These are phyloP conservation scores for Sicyos baderoa DNA, from an alignment of 306 rosid species.

Conservation along the genomic window DNA sequence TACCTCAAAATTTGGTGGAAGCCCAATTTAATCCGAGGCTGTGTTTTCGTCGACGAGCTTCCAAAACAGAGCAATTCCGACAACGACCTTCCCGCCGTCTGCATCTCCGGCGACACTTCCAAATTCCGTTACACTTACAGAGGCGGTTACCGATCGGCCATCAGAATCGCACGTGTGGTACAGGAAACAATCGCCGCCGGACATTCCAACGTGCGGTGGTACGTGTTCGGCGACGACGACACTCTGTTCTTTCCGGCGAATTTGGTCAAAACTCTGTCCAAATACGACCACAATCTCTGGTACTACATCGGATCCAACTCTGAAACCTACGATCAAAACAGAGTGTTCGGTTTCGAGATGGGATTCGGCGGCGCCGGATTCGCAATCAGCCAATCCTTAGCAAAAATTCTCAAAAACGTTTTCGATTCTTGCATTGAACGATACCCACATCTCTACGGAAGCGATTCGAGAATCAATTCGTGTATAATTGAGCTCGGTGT, in stretches of 20 bases:
- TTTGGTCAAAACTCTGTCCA: constrained; percentile 64
- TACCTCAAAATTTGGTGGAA: constrained; percentile 64
- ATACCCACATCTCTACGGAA: constrained; percentile 83
- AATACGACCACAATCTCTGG: constrained; percentile 73
- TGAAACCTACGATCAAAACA: constrained; percentile 59
- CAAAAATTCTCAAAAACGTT: constrained; percentile 47
- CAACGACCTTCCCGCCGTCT: constrained; percentile 48
- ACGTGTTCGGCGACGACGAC: constrained; percentile 86
- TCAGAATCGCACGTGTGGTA: constrained; percentile 74
- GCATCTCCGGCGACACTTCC: constrained; percentile 62
- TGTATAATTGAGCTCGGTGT: constrained; percentile 89
- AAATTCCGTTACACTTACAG: constrained; percentile 52
- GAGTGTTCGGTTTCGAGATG: constrained; percentile 32
- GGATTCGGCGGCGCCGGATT: constrained; percentile 68
- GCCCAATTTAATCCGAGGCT: constrained; percentile 49
- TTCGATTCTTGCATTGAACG: constrained; percentile 73
- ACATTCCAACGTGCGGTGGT: constrained; percentile 68
- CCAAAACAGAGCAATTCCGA: constrained; percentile 23
- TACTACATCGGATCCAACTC: constrained; percentile 79
- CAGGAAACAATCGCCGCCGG: constrained; percentile 49
- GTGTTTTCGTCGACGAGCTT: constrained; percentile 51
- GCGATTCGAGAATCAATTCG: constrained; percentile 64
- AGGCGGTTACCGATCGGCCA: constrained; percentile 48
- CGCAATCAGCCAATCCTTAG: constrained; percentile 66
- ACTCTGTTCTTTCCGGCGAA: constrained; percentile 75